Percentiles rank a stretch among this genome's conserved stretches.
phyloP scores from a whole-genome alignment of 129 eudicot species.

The Glebionis coronaria region DNA sequence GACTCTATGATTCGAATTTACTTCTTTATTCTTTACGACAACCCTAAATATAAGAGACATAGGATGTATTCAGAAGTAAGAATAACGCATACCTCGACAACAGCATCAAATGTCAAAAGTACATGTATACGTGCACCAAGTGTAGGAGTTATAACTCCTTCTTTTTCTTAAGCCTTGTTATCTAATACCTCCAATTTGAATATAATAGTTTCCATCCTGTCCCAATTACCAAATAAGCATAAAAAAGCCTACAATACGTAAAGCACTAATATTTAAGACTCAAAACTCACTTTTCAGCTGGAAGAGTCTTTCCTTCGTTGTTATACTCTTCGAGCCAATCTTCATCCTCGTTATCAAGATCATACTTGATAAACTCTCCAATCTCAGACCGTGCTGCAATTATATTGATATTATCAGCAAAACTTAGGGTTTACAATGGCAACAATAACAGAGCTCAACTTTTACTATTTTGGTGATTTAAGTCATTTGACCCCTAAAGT shows the following conservation, averaged over 20 bases:
- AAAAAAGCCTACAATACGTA: no score
- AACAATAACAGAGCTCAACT: no score
- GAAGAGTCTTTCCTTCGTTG: conserved; percentile 51
- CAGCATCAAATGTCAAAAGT: conserved; percentile 85
- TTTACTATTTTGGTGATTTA: no score
- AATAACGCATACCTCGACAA: conserved; percentile 56
- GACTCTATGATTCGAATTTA: no score
- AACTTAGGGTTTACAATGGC: no score
- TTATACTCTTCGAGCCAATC: conserved; percentile 83
- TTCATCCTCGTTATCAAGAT: no score
- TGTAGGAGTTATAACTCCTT: conserved; percentile 84
- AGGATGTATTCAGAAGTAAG: neutral
- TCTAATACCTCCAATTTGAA: no score
- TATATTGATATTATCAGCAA: no score
- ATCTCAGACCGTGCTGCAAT: no score
- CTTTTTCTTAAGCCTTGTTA: conserved; percentile 90
- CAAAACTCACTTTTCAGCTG: conserved; percentile 60
- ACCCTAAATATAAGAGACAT: no score
- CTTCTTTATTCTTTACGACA: no score
- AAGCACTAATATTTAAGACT: neutral
- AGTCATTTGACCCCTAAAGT: no score
- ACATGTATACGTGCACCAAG: conserved; percentile 85
- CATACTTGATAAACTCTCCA: conserved; percentile 93
- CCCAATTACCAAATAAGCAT: conserved; percentile 25
- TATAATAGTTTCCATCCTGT: conserved; percentile 86